Base-by-base conservation (phyloP, 805 yeast genomes). In the Kodamaea restingae region DNA sequence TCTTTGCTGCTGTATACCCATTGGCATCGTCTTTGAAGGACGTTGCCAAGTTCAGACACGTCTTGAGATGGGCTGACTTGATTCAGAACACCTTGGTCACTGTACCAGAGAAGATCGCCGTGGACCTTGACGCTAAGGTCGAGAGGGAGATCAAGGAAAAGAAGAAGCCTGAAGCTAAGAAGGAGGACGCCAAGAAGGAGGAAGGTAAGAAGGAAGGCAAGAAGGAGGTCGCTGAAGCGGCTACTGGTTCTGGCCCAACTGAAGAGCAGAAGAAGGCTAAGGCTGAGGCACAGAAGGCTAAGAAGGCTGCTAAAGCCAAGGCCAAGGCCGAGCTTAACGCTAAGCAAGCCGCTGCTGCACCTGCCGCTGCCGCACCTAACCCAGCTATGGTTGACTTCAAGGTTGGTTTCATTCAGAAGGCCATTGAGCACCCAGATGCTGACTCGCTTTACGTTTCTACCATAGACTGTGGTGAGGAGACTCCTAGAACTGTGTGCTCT, bases 401-500 rank as follows among this genome's bases (percentile, higher is more conserved):
- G 60, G 96, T 93, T 46, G 99, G 99, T 39, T 88, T 82, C 74
- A 93, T 93, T 57, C 88, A 91, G 70, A 93, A 95, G 71, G 96
- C 97, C 39, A 74, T 86, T 57, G 87, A 86, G 64, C 99, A 93
- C 70, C 98, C 98, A 47, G 91, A 93, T 63, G 99, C 99, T 25
- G 99, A 93, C 66, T 76, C 96, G 1, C 73, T 93, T 54, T 93
- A 93, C 62, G 96, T 93, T 41, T 93, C 98, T 20, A 93, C 98
- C 38, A 93, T 93, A 54, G 87, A 95, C 47, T 81, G 86, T 73
- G 99, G 98, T 51, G 99, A 93, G 55, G 96, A 87, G 61, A 95
- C 95, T 44, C 98, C 99, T 58, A 81, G 99, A 73, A 93, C 98
- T 21, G 95, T 93, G 41, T 93, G 98, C 71, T 87, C 96, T 9